A percentile compares a stretch with the other conserved stretches of the same genome.
phyloP scores from a whole-genome alignment of 2,329 filamentous ascomycete genomes.

The Chaetomium olivaceum region DNA sequence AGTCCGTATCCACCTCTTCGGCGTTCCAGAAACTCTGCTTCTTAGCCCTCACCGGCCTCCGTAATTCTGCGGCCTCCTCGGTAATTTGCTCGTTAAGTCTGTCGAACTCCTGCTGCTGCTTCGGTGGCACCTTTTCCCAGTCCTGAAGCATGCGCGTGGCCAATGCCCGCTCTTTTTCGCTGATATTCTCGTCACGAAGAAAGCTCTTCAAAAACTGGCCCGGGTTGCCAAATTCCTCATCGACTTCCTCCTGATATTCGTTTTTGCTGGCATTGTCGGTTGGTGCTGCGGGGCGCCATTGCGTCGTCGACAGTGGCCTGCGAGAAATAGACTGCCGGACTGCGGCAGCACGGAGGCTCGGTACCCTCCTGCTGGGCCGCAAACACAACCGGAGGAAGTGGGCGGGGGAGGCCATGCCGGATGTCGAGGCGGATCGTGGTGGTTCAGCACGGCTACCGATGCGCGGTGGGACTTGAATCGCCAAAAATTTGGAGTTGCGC shows the following conservation, averaged over 20 bases:
- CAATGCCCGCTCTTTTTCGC: constrained; percentile 31
- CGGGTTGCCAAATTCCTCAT: constrained; percentile 22
- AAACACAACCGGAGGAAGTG: constrained; percentile 44
- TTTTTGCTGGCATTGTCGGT: constrained; percentile 12
- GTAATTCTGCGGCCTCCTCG: constrained; percentile 32
- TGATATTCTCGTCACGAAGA: constrained; percentile 25
- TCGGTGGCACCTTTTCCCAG: constrained; percentile 26
- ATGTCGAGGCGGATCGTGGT: constrained; percentile 25
- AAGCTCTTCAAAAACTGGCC: constrained; percentile 26
- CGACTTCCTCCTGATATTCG: constrained; percentile 16
- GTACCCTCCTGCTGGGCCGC: constrained; percentile 38
- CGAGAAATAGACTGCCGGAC: constrained; percentile 1
- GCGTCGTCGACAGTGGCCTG: constrained; percentile 30
- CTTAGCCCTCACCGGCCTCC: constrained; percentile 30
- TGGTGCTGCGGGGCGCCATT: constrained; percentile 23
- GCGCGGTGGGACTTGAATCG: constrained; percentile 22
- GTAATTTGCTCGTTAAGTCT: constrained; percentile 29
- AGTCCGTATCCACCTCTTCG: constrained; percentile 50
- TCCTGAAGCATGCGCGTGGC: constrained; percentile 24
- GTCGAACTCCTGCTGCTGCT: constrained; percentile 20
- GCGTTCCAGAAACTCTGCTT: constrained; percentile 51
- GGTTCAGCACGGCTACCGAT: constrained; percentile 17
- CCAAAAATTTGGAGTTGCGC: constrained; percentile 31
- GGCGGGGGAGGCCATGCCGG: constrained; percentile 45
- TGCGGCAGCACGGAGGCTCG: constrained; percentile 17